Conservation (phyloP, 352 stramenopile species). For the Phytophthora hybrid region DNA sequence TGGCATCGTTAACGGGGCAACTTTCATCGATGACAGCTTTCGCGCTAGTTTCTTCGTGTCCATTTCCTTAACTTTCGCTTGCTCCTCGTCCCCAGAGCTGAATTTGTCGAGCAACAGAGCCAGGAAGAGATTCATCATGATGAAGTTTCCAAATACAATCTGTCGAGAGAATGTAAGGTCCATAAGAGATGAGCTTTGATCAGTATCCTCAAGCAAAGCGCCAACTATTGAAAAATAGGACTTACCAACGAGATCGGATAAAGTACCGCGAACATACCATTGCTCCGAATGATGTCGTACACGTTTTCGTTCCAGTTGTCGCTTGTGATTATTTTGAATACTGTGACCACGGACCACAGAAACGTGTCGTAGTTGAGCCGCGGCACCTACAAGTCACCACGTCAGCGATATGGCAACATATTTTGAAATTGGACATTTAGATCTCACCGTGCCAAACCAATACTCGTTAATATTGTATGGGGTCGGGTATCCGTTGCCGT, state of each 20-base stretch:
- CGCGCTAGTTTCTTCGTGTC: constrained; percentile 49
- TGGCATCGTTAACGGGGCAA: constrained; percentile 41
- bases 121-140: constrained; percentile 96
- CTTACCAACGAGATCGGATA: constrained; percentile 89
- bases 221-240: background rate
- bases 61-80: constrained; percentile 49
- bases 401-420: background rate
- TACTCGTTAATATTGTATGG: constrained; percentile 57
- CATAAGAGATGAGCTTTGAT: no score
- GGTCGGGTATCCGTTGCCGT: constrained; percentile 71
- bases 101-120: constrained; percentile 94
- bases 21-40: constrained; percentile 55
- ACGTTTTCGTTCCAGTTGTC: constrained; percentile 96
- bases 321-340: constrained; percentile 94
- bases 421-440: background rate
- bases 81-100: constrained; percentile 63
- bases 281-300: constrained; percentile 91
- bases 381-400: constrained; percentile 55
- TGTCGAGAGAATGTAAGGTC: constrained; percentile 6
- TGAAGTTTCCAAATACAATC: constrained; percentile 91
- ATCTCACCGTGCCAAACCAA: constrained; percentile 60
- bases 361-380: constrained; percentile 91
- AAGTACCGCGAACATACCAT: constrained; percentile 56
- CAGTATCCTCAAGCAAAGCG: no score
- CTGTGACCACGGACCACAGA: constrained; percentile 76